A percentile compares a stretch with the other conserved stretches of the same genome.
Conservation (phyloP, 371 early-diverging fungal genomes). For the Dichotomocladium elegans region DNA sequence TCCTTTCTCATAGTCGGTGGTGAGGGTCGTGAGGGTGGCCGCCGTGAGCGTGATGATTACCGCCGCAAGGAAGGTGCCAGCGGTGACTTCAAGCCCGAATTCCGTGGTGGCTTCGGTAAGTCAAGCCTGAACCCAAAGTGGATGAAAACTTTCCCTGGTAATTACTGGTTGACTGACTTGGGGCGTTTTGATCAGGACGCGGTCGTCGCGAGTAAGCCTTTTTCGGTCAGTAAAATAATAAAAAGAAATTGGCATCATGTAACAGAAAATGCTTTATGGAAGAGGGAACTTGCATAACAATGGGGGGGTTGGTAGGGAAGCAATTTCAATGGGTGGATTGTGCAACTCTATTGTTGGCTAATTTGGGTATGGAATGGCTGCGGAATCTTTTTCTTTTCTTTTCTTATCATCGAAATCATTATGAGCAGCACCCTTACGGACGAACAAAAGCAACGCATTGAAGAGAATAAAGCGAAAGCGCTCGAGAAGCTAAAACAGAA, state of each 20-base stretch:
- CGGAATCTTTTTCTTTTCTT: too few species aligned
- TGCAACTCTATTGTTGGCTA: too few species aligned
- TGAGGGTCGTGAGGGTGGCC: constrained; percentile 51
- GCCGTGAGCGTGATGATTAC: constrained; percentile 81
- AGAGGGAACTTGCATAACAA: too few species aligned
- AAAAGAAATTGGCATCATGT: too few species aligned
- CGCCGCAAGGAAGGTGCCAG: constrained; percentile 92
- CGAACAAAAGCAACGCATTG: constrained; percentile 16
- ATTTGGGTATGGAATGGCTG: too few species aligned
- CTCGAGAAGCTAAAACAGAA: constrained; percentile 10
- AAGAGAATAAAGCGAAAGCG: constrained; percentile 15
- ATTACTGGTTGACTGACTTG: too few species aligned
- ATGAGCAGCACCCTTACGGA: constrained; percentile 3
- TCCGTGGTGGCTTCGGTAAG: constrained; percentile 80
- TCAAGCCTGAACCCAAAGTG: constrained; percentile 1
- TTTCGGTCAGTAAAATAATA: background rate
- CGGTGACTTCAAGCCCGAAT: constrained; percentile 94
- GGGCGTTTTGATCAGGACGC: constrained; percentile 24
- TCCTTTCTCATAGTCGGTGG: constrained; percentile 16
- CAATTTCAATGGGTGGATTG: too few species aligned
- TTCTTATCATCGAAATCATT: too few species aligned
- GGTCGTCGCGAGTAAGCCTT: constrained; percentile 44
- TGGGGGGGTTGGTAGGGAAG: too few species aligned
- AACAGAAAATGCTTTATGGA: too few species aligned
- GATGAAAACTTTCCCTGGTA: too few species aligned